These are phyloP conservation scores for Fusarium fracticaudum DNA, from an alignment of 2,329 filamentous ascomycete species.

Conservation along the genomic window DNA sequence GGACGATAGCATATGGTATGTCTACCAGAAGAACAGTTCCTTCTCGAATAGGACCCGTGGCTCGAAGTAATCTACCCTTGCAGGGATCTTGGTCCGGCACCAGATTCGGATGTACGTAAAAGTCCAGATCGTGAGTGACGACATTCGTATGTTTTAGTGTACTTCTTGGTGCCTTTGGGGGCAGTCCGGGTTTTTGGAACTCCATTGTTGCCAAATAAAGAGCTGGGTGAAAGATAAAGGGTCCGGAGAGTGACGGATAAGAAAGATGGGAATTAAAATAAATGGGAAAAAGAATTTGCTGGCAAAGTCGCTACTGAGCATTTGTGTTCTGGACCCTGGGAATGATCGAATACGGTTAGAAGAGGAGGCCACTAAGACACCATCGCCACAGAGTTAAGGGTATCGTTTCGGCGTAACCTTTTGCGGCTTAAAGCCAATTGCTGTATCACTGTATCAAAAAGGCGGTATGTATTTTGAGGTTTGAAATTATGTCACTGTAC, in stretches of 20 bases:
- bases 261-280: not conserved
- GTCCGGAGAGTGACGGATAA: not conserved
- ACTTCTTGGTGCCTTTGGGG: conserved; percentile 17
- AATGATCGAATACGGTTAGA: conserved; percentile 32
- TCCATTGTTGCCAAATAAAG: conserved; percentile 21
- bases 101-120: conserved; percentile 39
- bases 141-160: conserved; percentile 16
- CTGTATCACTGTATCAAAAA: conserved; percentile 11
- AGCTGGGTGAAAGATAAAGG: not conserved
- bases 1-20: conserved; percentile 43
- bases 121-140: conserved; percentile 24
- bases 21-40: conserved; percentile 44
- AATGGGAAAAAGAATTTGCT: conserved; percentile 14
- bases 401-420: conserved; percentile 30
- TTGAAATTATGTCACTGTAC: not conserved
- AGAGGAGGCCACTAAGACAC: conserved; percentile 29
- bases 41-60: conserved; percentile 30
- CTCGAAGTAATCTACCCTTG: conserved; percentile 42
- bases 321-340: conserved; percentile 26
- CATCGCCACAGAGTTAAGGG: conserved; percentile 25
- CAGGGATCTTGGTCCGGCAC: conserved; percentile 37
- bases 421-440: conserved; percentile 30
- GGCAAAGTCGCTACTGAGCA: conserved; percentile 2
- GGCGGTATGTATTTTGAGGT: not conserved
- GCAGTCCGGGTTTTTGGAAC: conserved; percentile 22